Evolutionary conservation across 768 basidiomycete genomes (phyloP), one percentile per base, ranked within the genome.

Genomic region (Leucocoprinus leucothites): DNA sequence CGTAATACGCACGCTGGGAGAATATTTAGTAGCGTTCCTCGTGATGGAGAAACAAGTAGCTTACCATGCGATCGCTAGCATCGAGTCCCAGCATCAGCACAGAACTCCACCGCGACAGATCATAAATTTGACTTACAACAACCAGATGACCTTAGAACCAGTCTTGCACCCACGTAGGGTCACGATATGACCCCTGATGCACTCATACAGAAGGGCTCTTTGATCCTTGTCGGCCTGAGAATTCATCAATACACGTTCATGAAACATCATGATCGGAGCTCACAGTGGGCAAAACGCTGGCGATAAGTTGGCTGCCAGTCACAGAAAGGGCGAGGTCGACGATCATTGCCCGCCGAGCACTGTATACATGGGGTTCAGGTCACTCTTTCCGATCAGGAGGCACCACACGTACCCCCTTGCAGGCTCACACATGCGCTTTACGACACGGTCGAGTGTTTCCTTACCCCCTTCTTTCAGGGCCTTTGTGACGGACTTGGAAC

Each of bases 81-180:
- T 41, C 43, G 9, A 31, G 22, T 45, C 46, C 40, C 61, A 41
- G 9, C 28, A 44, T 35, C 9, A 56, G 24, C 8, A 55, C 40
- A 5, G 3, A 51, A 35, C 21, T 14, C 11, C 28, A 19, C n/a
- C 16, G 48, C 36, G 19, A 35, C 24, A 26, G 7, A 53, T 25
- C 38, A n/a, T n/a, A 21, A 18, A 38, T 22, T 24, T n/a, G 24
- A 74, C 74, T 51, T 64, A 81, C 77, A 94, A 94, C 48, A 94
- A 77, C 91, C 91, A 94, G 64, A 93, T 93, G 64, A 93, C 89
- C 66, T 91, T 92, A 1, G 91, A 92, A 24, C 91, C 91, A 1
- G 91, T 91, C 76, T 93, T 93, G 66, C 90, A 92, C 19, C 91
- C 91, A 35, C 91, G 82, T n/a, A 94, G 76, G 25, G 91, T 93